phyloP scores from a whole-genome alignment of 495 filamentous ascomycete genomes.

The Podospora australis region DNA sequence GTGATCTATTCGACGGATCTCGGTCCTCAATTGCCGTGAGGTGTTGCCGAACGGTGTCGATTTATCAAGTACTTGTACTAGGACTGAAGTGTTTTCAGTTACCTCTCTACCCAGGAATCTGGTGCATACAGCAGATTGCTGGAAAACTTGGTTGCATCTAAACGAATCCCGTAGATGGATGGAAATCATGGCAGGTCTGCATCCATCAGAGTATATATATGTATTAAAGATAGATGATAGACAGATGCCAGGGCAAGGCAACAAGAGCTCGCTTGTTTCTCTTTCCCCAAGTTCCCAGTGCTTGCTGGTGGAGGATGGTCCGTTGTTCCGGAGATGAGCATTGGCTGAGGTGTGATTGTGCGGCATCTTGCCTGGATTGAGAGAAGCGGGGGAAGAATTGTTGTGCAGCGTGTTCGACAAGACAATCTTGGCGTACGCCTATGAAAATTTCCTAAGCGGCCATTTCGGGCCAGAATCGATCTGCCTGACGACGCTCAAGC shows the following conservation, averaged over 20 bases:
- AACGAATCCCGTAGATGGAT: neutral
- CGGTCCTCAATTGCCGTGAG: constrained; percentile 24
- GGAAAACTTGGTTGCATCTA: neutral
- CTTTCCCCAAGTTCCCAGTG: constrained; percentile 2
- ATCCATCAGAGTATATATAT: neutral
- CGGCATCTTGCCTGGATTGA: constrained; percentile 7
- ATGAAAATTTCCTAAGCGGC: neutral
- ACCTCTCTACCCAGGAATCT: too few species aligned
- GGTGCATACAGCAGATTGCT: neutral
- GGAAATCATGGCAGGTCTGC: neutral
- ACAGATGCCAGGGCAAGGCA: neutral
- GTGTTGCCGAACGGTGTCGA: constrained; percentile 11
- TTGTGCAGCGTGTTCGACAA: too few species aligned
- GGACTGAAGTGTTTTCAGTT: too few species aligned
- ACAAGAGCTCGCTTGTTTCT: constrained; percentile 1
- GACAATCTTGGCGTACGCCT: too few species aligned
- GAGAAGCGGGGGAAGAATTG: constrained; percentile 3
- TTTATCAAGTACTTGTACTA: constrained; percentile 1
- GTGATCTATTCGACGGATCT: constrained; percentile 7
- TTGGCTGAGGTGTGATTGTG: constrained; percentile 13
- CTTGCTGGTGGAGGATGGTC: constrained; percentile 12
- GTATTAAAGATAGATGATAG: constrained; percentile 3
- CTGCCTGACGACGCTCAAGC: too few species aligned
- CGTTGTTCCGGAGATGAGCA: constrained; percentile 23
- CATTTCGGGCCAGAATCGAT: constrained; percentile 12